Evolutionary conservation across 768 basidiomycete species (phyloP).

Genomic region (Royoungia palumana): DNA sequence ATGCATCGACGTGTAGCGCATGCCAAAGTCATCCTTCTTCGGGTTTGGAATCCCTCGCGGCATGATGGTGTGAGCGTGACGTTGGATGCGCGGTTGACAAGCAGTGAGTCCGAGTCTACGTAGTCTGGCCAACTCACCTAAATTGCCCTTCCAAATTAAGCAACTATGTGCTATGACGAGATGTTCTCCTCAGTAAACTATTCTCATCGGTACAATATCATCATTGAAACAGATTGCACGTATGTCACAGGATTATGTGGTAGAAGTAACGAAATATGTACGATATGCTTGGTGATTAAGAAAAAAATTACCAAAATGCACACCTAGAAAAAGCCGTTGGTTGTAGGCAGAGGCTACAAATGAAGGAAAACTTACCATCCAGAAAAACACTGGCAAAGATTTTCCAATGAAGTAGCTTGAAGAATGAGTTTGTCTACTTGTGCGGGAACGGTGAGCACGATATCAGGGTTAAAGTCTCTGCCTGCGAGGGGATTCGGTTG

Average conservation of each 20-base stretch:
- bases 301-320: constrained; percentile 63
- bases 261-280: constrained; percentile 14
- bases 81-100: no score
- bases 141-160: constrained; percentile 14
- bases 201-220: constrained; percentile 2
- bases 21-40: constrained; percentile 75
- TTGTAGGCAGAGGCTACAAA: background rate
- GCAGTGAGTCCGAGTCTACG: background rate
- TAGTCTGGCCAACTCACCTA: no score
- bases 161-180: background rate
- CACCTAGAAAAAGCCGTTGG: constrained; percentile 41
- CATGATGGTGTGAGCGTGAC: constrained; percentile 41
- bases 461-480: constrained; percentile 88
- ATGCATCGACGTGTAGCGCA: constrained; percentile 78
- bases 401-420: constrained; percentile 91
- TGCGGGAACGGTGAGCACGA: constrained; percentile 63
- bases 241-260: constrained; percentile 24
- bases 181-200: no score
- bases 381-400: constrained; percentile 95
- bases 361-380: constrained; percentile 59
- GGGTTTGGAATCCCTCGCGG: constrained; percentile 81
- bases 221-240: constrained; percentile 3
- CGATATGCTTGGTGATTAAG: constrained; percentile 1
- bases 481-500: constrained; percentile 42
- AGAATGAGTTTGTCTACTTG: constrained; percentile 94